Base-by-base conservation (phyloP, 2,329 filamentous ascomycete species). In the Magnaporthiopsis rhizophila region DNA sequence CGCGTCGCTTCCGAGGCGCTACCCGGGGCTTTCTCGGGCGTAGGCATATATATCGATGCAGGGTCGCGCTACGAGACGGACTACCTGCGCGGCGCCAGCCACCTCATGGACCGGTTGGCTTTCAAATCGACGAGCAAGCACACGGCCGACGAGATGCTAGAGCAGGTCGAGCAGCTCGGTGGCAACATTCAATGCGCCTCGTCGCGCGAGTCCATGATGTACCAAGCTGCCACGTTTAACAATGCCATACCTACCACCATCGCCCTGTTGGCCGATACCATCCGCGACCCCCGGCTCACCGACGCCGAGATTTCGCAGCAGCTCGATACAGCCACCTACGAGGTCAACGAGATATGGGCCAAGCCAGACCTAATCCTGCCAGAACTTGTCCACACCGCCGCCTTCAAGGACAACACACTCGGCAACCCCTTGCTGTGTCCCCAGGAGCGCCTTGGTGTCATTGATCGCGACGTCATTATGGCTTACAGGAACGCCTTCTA, bases 201-300 rank as follows among this genome's bases (percentile, higher is more conserved):
- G 1, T 96, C 92, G 2, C 85, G 95, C 68, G 95, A 99, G 78
- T 92, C 92, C 65, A 86, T 99, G 78, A 99, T 99, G 95, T 99
- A 99, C 80, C 95, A 99, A 77, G 91, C 92, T 1, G 95, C 95
- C 32, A 97, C 93, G 36, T 99, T 99, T 85, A 99, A 99, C 80
- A 89, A 89, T 32, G 89, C 92, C 24, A 92, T 99, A 11, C 88
- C 91, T 8, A 86, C 86, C 11, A 92, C 94, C 15, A 86, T 96
- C 30, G 91, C 83, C 36, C 79, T 99, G 24, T 85, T 99, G 57
- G 94, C 95, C 65, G 95, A 99, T 76, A 98, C 95, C 38, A 96
- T 99, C 67, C 89, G 92, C 65, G 86, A 96, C 69, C 92, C 95
- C 7, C 76, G 83, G 64, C 89, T 98, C 69, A 96, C 91, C 11